Conservation (phyloP, 768 basidiomycete genomes). For the Hortiboletus flavorubellus region DNA sequence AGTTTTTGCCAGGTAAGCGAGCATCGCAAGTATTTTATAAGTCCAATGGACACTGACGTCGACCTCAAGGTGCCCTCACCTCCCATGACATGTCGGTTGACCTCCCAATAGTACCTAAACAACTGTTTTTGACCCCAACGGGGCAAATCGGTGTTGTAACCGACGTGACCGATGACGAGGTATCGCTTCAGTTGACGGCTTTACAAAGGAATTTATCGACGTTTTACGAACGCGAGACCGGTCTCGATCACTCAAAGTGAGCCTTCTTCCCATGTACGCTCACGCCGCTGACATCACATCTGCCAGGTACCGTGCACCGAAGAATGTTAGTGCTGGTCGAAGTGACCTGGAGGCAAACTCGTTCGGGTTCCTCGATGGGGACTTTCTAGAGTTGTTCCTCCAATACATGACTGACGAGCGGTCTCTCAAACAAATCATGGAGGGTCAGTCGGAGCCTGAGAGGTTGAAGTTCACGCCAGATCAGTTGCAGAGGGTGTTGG, state of each 20-base stretch:
- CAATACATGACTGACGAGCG: conserved; percentile 37
- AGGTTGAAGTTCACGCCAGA: conserved; percentile 42
- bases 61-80: conserved; percentile 50
- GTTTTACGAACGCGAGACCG: conserved; percentile 50
- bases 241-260: conserved; percentile 59
- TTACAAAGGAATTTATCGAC: conserved; percentile 73
- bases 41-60: background rate
- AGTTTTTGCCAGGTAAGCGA: conserved; percentile 60
- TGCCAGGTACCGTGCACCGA: conserved; percentile 68
- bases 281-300: background rate
- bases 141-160: conserved; percentile 76
- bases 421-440: conserved; percentile 49
- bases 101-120: conserved; percentile 47
- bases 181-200: conserved; percentile 56
- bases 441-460: conserved; percentile 60
- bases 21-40: background rate
- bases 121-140: conserved; percentile 72
- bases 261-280: conserved; percentile 9
- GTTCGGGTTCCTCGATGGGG: conserved; percentile 84
- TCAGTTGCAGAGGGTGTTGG: conserved; percentile 29
- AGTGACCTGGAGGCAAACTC: conserved; percentile 56
- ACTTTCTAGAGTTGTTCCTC: conserved; percentile 73
- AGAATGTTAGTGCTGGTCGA: conserved; percentile 44
- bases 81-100: conserved; percentile 42
- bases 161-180: conserved; percentile 51